phyloP scores from a whole-genome alignment of 306 rosid species.

The Dalbergia cochinchinensis region DNA sequence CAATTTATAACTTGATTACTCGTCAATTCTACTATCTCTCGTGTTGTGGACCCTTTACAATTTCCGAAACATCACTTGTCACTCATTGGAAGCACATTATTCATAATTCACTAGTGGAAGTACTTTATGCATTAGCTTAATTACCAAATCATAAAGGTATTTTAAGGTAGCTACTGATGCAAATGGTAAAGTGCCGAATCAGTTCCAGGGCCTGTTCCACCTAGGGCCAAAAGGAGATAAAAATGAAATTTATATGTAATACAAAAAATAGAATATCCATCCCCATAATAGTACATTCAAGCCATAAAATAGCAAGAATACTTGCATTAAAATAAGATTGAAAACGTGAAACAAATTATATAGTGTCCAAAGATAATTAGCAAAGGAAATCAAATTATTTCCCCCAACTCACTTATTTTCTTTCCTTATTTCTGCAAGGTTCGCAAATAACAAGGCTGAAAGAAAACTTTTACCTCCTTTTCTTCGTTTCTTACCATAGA shows the following conservation, averaged over 20 bases:
- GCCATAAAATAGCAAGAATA: background rate
- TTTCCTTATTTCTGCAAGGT: background rate
- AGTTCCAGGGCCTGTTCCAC: background rate
- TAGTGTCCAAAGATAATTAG: background rate
- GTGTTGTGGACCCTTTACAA: background rate
- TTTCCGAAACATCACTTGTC: background rate
- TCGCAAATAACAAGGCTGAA: background rate
- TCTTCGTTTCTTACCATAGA: background rate
- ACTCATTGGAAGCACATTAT: background rate
- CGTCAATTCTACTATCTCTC: background rate
- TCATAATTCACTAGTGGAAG: background rate
- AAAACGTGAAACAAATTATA: too few species aligned
- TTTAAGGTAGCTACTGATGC: background rate
- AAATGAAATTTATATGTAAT: background rate
- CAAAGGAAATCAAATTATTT: background rate
- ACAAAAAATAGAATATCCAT: background rate
- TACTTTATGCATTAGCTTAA: constrained; percentile 16
- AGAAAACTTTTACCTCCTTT: background rate
- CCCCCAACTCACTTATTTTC: background rate
- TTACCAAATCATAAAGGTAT: background rate
- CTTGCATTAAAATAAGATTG: background rate
- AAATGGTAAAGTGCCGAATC: background rate
- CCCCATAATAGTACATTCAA: background rate
- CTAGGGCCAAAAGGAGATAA: background rate
- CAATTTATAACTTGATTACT: background rate